Evolutionary conservation across 306 rosid genomes (phyloP).

Genomic region (Rosa persica): DNA sequence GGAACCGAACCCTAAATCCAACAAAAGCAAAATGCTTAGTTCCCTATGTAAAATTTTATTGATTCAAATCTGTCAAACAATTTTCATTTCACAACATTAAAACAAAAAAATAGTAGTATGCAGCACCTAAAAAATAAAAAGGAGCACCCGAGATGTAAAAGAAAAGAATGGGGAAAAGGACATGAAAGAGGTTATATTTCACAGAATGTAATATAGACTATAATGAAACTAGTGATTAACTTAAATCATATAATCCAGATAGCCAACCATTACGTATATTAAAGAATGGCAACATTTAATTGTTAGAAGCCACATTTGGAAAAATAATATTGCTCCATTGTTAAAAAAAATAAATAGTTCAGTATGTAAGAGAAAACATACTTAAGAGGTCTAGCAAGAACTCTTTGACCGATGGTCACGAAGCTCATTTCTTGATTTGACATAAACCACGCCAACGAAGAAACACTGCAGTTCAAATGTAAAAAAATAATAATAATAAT

Average conservation of each 20-base stretch:
- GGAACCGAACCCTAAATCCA: constrained; percentile 83
- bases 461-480: constrained; percentile 62
- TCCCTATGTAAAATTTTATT: not conserved
- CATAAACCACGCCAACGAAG: constrained; percentile 99
- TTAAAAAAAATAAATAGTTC: constrained; percentile 2
- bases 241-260: not conserved
- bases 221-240: not conserved
- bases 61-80: not conserved
- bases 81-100: not conserved
- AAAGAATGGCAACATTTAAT: not conserved
- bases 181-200: not conserved
- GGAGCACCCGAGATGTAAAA: not conserved
- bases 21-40: constrained; percentile 18
- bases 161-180: not conserved
- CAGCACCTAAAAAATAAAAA: not conserved
- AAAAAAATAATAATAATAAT: not conserved
- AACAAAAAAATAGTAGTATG: not conserved
- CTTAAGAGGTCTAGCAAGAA: constrained; percentile 97
- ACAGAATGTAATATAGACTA: not conserved
- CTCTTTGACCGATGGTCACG: constrained; percentile 96
- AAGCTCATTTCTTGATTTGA: constrained; percentile 98
- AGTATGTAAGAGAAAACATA: constrained; percentile 44
- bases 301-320: not conserved
- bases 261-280: not conserved
- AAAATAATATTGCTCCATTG: not conserved